These are phyloP conservation scores for Pseudonectria buxi DNA, from an alignment of 2,329 filamentous ascomycete species.

Conservation along the genomic window DNA sequence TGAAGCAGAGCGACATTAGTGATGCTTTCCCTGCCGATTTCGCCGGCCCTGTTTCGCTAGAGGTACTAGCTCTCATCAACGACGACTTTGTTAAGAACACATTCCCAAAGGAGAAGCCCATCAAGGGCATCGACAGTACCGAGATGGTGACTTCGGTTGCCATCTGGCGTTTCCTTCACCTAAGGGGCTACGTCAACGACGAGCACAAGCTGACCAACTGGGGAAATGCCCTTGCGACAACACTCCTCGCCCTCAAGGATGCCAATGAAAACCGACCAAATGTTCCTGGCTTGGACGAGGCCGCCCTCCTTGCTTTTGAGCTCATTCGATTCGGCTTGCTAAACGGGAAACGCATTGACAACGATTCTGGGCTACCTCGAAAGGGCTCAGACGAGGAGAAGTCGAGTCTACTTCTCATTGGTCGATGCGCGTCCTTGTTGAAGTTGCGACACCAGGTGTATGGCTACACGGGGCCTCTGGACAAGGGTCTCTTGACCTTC, in stretches of 20 bases:
- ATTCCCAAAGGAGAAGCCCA: conserved; percentile 50
- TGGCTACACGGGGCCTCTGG: conserved; percentile 90
- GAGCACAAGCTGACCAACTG: conserved; percentile 74
- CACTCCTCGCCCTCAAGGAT: conserved; percentile 56
- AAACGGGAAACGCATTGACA: conserved; percentile 57
- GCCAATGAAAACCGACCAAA: conserved; percentile 39
- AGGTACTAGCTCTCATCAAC: conserved; percentile 62
- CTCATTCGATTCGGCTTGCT: conserved; percentile 73
- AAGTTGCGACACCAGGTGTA: conserved; percentile 76
- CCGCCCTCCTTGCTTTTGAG: conserved; percentile 77
- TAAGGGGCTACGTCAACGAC: conserved; percentile 77
- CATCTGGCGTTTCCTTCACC: conserved; percentile 82
- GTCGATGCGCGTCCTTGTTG: conserved; percentile 75
- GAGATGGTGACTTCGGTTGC: conserved; percentile 67
- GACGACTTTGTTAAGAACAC: conserved; percentile 64
- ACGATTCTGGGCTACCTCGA: conserved; percentile 48
- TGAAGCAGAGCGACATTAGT: conserved; percentile 53
- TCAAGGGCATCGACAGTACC: conserved; percentile 54
- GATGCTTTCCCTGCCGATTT: conserved; percentile 39
- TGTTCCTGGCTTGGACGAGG: conserved; percentile 58
- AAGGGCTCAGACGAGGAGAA: conserved; percentile 65
- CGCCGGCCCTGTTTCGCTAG: conserved; percentile 41
- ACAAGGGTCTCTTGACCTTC: conserved; percentile 81
- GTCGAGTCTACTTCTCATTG: conserved; percentile 71
- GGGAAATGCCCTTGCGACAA: conserved; percentile 71